Conservation (phyloP, 1,284 basidiomycete genomes). For the Malassezia dermatis region DNA sequence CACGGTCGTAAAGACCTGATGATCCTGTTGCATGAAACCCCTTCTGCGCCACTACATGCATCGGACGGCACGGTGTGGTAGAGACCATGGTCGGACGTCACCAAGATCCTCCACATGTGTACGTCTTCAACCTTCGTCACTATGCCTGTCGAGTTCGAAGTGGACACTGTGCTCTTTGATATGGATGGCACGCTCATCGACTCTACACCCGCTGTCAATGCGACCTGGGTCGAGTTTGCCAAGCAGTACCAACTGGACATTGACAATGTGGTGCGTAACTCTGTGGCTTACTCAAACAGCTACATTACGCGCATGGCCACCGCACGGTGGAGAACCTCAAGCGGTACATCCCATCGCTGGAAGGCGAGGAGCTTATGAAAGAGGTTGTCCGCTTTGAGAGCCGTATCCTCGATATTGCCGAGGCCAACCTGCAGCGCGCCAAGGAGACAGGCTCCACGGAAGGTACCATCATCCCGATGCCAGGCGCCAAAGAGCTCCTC, state of each 20-base stretch:
- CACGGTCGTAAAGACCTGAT: slow-evolving; percentile 30
- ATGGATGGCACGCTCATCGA: slow-evolving; percentile 48
- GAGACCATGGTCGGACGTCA: background rate
- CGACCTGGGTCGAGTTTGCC: slow-evolving; percentile 38
- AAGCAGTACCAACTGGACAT: slow-evolving; percentile 40
- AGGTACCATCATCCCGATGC: slow-evolving; percentile 40
- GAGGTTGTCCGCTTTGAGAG: slow-evolving; percentile 39
- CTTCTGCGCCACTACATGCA: slow-evolving; percentile 26
- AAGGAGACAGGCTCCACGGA: slow-evolving; percentile 18
- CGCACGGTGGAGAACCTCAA: slow-evolving; percentile 42
- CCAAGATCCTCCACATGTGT: background rate
- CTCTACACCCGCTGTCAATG: slow-evolving; percentile 44
- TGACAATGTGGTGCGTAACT: slow-evolving; percentile 26
- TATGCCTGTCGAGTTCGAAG: slow-evolving; percentile 18
- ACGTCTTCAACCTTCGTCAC: background rate
- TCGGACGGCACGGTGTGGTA: background rate
- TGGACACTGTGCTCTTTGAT: slow-evolving; percentile 44
- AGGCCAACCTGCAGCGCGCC: slow-evolving; percentile 14
- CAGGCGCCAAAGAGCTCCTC: slow-evolving; percentile 35
- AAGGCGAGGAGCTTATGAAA: slow-evolving; percentile 24
- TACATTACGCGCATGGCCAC: slow-evolving; percentile 40
- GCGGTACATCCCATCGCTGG: slow-evolving; percentile 35
- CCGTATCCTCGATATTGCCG: slow-evolving; percentile 38
- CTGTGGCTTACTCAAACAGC: slow-evolving; percentile 6
- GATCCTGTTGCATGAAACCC: slow-evolving; percentile 29